Evolutionary conservation across 2,329 filamentous ascomycete genomes (phyloP).

Genomic region (Penicillium oxalicum): DNA sequence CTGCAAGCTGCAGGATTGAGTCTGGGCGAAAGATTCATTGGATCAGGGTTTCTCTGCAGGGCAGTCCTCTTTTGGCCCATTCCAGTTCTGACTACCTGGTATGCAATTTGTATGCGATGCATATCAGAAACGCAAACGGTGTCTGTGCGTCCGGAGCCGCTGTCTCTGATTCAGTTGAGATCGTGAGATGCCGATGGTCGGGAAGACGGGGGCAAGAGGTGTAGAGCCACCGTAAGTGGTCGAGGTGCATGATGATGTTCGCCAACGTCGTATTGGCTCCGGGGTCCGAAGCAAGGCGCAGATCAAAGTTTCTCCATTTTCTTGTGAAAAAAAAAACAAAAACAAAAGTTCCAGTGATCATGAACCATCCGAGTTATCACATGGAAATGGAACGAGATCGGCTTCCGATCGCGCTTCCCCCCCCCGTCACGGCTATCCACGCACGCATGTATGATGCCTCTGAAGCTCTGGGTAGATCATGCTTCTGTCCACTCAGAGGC

Average conservation of each 20-base stretch:
- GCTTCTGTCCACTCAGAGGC: too few species aligned
- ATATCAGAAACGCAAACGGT: slow-evolving; percentile 10
- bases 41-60: slow-evolving; percentile 8
- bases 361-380: too few species aligned
- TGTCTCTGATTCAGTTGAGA: slow-evolving; percentile 1
- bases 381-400: too few species aligned
- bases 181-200: neutral
- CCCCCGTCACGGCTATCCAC: neutral
- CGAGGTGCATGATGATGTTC: neutral
- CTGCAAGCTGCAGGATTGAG: slow-evolving; percentile 6
- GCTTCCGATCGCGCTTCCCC: neutral
- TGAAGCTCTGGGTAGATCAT: neutral
- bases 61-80: neutral
- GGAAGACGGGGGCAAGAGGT: neutral
- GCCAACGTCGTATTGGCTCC: neutral
- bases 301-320: too few species aligned
- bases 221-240: neutral
- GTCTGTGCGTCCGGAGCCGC: slow-evolving; percentile 12
- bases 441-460: too few species aligned
- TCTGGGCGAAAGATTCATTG: slow-evolving; percentile 16
- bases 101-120: neutral
- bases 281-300: too few species aligned
- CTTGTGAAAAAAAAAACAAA: too few species aligned
- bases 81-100: neutral
- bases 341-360: too few species aligned